Conservation (phyloP, 306 rosid genomes). For the Cercis canadensis region DNA sequence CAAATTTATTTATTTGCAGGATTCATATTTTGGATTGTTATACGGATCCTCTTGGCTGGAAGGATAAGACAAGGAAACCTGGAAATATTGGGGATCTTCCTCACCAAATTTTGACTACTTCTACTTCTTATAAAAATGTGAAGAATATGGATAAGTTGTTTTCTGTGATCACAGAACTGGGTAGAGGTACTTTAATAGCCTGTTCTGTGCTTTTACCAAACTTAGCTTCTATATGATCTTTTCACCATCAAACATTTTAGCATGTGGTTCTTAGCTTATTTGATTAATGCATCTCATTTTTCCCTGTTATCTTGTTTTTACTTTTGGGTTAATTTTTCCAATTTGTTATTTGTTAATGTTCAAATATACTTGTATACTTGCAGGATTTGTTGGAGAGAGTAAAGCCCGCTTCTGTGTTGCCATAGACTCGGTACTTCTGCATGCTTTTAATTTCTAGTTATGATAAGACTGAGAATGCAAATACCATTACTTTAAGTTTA, state of each 20-base stretch:
- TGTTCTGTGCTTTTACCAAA: neutral
- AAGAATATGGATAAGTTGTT: slow-evolving; percentile 67
- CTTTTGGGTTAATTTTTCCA: slow-evolving; percentile 14
- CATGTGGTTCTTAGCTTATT: neutral
- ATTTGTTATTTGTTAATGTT: neutral
- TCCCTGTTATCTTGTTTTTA: neutral
- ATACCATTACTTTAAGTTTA: slow-evolving; percentile 20
- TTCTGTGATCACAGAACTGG: slow-evolving; percentile 58
- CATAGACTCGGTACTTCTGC: slow-evolving; percentile 74
- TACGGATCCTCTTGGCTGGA: slow-evolving; percentile 98
- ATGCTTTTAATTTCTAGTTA: slow-evolving; percentile 7
- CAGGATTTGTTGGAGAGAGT: slow-evolving; percentile 74
- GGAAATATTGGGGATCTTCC: slow-evolving; percentile 38
- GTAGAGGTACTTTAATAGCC: slow-evolving; percentile 63
- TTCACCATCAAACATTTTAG: neutral
- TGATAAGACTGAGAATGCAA: slow-evolving; percentile 5
- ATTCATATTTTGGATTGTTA: slow-evolving; percentile 90
- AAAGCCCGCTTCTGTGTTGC: slow-evolving; percentile 66
- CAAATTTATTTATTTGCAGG: slow-evolving; percentile 54
- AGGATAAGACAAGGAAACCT: slow-evolving; percentile 53
- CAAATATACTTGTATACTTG: slow-evolving; percentile 25
- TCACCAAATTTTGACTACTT: slow-evolving; percentile 43
- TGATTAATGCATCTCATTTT: neutral
- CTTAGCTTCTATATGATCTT: neutral
- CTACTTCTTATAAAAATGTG: slow-evolving; percentile 60